Base-by-base conservation (phyloP, 2,329 filamentous ascomycete genomes). In the Aotearoamyces nothofagi region DNA sequence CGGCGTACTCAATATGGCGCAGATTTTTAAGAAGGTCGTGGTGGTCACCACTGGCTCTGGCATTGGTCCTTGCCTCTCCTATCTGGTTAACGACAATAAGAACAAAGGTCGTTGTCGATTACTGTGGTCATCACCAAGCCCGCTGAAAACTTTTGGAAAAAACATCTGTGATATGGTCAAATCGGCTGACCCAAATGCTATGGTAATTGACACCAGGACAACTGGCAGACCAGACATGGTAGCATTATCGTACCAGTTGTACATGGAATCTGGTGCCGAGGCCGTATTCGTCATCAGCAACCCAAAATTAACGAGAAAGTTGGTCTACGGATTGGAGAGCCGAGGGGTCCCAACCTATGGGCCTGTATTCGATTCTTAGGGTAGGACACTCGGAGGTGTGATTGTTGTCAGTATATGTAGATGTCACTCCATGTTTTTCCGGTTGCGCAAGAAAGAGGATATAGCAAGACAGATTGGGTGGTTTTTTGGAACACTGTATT, bases 1-100 rank as follows among this genome's bases (percentile, higher is more conserved):
- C n/a, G 52, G 52, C 17, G 50, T 52, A 2, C 42, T 54, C 23
- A 48, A 48, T 31, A 48, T 54, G 34, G 43, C 47, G 2, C 43
- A 45, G 15, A 37, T 51, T 4, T 55, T 55, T 36, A 41, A 43
- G 12, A 37, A 41, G 12, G 43, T 53, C 7, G 46, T 55, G 20
- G 42, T 56, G 7, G 46, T 56, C n/a, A 50, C 49, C 3, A 56
- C 53, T 1, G 53, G 53, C 5, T 50, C 45, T 10, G 53, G 53
- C 2, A 55, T 56, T 25, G 53, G 52, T 1, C 53, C 53, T 6
- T 51, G 50, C 25, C 43, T 56, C 3, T 40, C 42, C 6, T n/a
- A n/a, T n/a, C n/a, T n/a, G n/a, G 42, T 47, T 19, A 43, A 54
- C 27, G 35, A 39, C 17, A 36, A 43, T 11, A 40, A 43, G 10